These are phyloP conservation scores for Pseudoneurospora amorphoporcata DNA, from an alignment of 495 filamentous ascomycete genomes.

Conservation along the genomic window DNA sequence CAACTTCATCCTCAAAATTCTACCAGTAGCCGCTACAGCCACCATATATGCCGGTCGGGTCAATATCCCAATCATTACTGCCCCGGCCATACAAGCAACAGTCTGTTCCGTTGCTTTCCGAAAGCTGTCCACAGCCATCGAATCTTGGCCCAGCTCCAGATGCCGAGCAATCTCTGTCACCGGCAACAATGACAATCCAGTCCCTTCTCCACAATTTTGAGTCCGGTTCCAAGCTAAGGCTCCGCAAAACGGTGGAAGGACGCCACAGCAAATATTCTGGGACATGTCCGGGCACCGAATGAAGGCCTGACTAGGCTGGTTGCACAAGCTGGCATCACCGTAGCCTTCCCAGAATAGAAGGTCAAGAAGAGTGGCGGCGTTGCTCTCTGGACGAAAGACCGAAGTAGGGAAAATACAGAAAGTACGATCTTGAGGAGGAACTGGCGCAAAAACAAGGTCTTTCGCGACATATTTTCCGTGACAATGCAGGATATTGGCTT, in stretches of 20 bases:
- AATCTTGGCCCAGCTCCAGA: not conserved
- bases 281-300: not conserved
- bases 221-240: not conserved
- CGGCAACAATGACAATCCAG: not conserved
- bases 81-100: not conserved
- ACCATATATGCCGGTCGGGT: not conserved
- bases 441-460: no score
- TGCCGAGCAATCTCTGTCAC: not conserved
- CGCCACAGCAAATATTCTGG: not conserved
- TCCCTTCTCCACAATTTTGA: not conserved
- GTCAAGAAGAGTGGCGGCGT: not conserved
- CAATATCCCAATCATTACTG: not conserved
- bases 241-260: not conserved
- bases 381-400: not conserved
- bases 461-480: no score
- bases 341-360: not conserved
- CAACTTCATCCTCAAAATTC: not conserved
- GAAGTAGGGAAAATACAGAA: not conserved
- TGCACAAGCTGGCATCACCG: not conserved
- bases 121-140: not conserved
- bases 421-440: no score
- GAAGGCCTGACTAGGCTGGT: not conserved
- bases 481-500: no score
- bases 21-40: not conserved
- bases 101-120: not conserved